A percentile compares a stretch with the other conserved stretches of the same genome.
These are phyloP conservation scores for Paramecium octaurelia DNA, from an alignment of 73 alveolate genomes.

Conservation along the genomic window DNA sequence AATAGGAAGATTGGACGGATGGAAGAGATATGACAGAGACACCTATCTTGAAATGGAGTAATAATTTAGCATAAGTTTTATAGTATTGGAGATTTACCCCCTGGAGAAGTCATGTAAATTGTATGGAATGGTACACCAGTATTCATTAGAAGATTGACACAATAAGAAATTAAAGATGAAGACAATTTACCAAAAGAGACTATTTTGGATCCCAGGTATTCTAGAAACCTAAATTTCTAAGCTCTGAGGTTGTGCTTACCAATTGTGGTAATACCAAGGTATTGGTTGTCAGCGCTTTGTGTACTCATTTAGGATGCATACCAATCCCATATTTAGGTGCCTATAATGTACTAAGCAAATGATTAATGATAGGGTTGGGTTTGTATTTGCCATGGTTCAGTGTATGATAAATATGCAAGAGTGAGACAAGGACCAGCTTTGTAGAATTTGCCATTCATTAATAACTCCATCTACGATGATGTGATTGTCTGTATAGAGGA, in stretches of 20 bases:
- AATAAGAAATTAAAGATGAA: slow-evolving; percentile 76
- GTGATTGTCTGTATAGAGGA: slow-evolving; percentile 82
- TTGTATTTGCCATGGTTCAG: slow-evolving; percentile 94
- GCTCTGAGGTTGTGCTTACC: slow-evolving; percentile 73
- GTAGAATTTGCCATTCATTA: slow-evolving; percentile 80
- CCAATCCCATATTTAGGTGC: slow-evolving; percentile 95
- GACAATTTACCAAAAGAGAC: slow-evolving; percentile 73
- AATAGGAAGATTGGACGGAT: slow-evolving; percentile 67
- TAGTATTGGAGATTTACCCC: slow-evolving; percentile 86
- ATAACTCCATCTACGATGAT: slow-evolving; percentile 80
- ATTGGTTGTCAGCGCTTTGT: slow-evolving; percentile 85
- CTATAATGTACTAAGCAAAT: slow-evolving; percentile 48
- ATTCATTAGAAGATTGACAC: slow-evolving; percentile 87
- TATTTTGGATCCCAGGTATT: slow-evolving; percentile 69
- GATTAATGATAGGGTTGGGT: slow-evolving; percentile 74
- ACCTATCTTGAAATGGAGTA: slow-evolving; percentile 83
- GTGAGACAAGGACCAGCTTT: slow-evolving; percentile 94
- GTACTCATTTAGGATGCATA: slow-evolving; percentile 94
- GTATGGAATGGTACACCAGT: slow-evolving; percentile 93
- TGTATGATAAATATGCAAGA: slow-evolving; percentile 90
- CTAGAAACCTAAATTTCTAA: neutral
- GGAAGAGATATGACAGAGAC: slow-evolving; percentile 87
- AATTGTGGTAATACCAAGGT: slow-evolving; percentile 86
- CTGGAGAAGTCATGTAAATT: slow-evolving; percentile 92
- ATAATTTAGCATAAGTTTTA: neutral